These are phyloP conservation scores for Sarocladiaceae sp. DNA, from an alignment of 2,329 filamentous ascomycete genomes.

Conservation along the genomic window DNA sequence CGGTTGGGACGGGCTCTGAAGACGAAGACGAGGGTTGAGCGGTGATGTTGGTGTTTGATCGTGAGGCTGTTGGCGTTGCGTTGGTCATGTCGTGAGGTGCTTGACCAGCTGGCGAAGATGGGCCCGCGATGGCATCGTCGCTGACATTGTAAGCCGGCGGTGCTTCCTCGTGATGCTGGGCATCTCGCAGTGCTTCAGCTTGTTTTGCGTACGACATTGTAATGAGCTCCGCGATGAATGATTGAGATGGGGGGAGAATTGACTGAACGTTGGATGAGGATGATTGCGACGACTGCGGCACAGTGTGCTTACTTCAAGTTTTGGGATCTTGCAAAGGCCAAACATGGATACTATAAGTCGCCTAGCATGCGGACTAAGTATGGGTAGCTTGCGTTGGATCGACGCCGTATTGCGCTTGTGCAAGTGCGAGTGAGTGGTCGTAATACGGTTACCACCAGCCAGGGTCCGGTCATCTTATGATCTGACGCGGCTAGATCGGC, in stretches of 20 bases:
- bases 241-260: not conserved
- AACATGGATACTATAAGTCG: too few species aligned
- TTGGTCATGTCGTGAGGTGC: not conserved
- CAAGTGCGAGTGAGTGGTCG: too few species aligned
- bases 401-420: too few species aligned
- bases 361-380: too few species aligned
- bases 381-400: too few species aligned
- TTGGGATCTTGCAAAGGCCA: too few species aligned
- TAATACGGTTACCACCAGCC: too few species aligned
- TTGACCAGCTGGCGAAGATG: not conserved
- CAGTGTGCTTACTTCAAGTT: too few species aligned
- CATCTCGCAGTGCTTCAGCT: not conserved
- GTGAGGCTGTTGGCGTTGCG: not conserved
- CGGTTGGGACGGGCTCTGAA: conserved; percentile 17
- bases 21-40: not conserved
- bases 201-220: conserved; percentile 6
- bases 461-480: too few species aligned
- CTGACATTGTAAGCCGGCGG: conserved; percentile 3
- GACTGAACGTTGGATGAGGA: not conserved
- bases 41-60: not conserved
- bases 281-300: too few species aligned
- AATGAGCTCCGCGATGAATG: not conserved
- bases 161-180: not conserved
- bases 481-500: too few species aligned
- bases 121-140: not conserved